Conservation (phyloP, 495 filamentous ascomycete genomes). For the Aspergillus affinis region DNA sequence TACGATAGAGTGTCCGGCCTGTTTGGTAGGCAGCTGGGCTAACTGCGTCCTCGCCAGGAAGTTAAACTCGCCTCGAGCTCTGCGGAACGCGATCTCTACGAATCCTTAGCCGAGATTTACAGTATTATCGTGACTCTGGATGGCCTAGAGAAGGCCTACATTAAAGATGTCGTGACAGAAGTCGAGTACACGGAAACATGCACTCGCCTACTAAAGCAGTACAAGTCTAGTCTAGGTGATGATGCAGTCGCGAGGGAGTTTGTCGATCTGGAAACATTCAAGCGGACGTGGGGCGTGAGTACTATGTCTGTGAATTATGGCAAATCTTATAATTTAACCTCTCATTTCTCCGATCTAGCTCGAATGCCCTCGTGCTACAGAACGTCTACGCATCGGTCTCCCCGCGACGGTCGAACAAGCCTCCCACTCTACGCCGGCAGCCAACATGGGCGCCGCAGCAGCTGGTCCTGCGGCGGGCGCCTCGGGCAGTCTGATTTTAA, state of each 20-base stretch:
- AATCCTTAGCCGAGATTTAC: slow-evolving; percentile 95
- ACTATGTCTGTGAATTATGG: neutral
- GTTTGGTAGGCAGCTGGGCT: slow-evolving; percentile 17
- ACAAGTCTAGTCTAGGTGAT: slow-evolving; percentile 88
- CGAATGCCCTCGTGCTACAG: slow-evolving; percentile 91
- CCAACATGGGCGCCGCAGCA: slow-evolving; percentile 44
- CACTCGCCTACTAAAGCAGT: slow-evolving; percentile 89
- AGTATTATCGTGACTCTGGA: slow-evolving; percentile 96
- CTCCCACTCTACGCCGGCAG: slow-evolving; percentile 37
- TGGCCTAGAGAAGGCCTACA: slow-evolving; percentile 92
- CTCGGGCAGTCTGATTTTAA: slow-evolving; percentile 72
- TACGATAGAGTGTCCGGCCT: slow-evolving; percentile 34
- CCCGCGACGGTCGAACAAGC: slow-evolving; percentile 63
- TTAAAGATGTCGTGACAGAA: slow-evolving; percentile 92
- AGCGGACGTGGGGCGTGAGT: slow-evolving; percentile 84
- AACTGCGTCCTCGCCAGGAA: slow-evolving; percentile 58
- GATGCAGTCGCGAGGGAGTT: slow-evolving; percentile 82
- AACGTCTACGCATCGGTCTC: slow-evolving; percentile 87
- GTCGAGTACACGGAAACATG: slow-evolving; percentile 94
- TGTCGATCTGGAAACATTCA: slow-evolving; percentile 89
- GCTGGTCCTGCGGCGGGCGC: slow-evolving; percentile 45
- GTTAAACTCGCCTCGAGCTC: slow-evolving; percentile 84
- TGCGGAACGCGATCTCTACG: slow-evolving; percentile 87
- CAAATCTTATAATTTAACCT: slow-evolving; percentile 6
- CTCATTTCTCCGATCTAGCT: slow-evolving; percentile 52